Conservation (phyloP, 768 basidiomycete species). For the Gloeostereum incarnatum region DNA sequence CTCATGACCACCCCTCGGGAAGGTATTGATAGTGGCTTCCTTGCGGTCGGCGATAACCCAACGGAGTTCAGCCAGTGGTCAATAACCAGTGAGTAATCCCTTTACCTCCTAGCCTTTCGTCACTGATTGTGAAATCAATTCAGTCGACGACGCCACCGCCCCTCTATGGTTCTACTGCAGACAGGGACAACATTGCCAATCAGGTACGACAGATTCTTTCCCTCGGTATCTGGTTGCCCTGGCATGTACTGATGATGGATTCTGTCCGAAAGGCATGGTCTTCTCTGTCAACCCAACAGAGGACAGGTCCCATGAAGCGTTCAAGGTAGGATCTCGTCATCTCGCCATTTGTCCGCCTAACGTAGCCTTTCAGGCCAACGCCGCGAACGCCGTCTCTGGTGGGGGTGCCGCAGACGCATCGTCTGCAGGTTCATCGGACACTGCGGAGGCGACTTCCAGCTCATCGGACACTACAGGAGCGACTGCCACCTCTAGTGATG, state of each 20-base stretch:
- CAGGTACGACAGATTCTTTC: background rate
- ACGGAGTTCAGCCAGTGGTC: constrained; percentile 30
- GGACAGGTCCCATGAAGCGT: constrained; percentile 35
- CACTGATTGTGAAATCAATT: too few relatives aligned
- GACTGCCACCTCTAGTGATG: constrained; percentile 6
- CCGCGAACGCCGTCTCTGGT: constrained; percentile 13
- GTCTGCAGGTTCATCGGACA: constrained; percentile 5
- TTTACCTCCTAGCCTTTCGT: too few relatives aligned
- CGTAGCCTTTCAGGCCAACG: constrained; percentile 9
- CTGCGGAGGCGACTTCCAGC: constrained; percentile 4
- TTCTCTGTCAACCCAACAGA: constrained; percentile 47
- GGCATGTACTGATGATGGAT: too few relatives aligned
- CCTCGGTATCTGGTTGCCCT: constrained; percentile 2
- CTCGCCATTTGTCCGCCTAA: background rate
- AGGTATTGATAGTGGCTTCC: constrained; percentile 47
- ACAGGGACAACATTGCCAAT: constrained; percentile 20
- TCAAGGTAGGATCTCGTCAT: constrained; percentile 23
- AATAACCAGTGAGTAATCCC: too few relatives aligned
- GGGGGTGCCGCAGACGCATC: constrained; percentile 5
- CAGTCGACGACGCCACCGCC: constrained; percentile 30
- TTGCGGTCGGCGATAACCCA: constrained; percentile 21
- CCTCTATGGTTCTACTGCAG: constrained; percentile 60
- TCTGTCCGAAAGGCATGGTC: constrained; percentile 51
- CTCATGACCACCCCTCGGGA: constrained; percentile 20
- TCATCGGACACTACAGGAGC: constrained; percentile 8